These are phyloP conservation scores for Collybia sordida DNA, from an alignment of 768 basidiomycete genomes.

Conservation along the genomic window DNA sequence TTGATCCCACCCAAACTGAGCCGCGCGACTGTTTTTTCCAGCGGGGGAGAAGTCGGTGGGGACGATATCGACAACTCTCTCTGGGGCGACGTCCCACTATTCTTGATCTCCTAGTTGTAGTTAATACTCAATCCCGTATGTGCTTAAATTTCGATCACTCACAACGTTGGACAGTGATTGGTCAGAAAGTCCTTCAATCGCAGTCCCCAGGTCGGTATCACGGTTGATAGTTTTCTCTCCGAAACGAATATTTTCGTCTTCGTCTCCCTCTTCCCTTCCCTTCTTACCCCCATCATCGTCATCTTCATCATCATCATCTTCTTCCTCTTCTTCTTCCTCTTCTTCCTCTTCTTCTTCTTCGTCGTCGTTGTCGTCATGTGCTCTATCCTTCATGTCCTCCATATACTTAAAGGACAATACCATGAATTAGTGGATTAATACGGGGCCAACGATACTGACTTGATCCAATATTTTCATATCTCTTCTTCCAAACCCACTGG, in stretches of 20 bases:
- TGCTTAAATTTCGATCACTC: no score
- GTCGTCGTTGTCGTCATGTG: constrained; percentile 19
- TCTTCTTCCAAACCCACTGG: constrained; percentile 88
- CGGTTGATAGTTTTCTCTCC: constrained; percentile 15
- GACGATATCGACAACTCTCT: constrained; percentile 43
- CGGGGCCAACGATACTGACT: constrained; percentile 46
- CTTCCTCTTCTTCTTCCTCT: constrained; percentile 37
- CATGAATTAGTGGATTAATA: constrained; percentile 17
- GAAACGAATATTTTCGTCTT: constrained; percentile 7
- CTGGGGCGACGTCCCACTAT: constrained; percentile 9
- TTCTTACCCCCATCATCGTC: constrained; percentile 27
- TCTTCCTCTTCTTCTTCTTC: constrained; percentile 25
- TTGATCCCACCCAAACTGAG: constrained; percentile 49
- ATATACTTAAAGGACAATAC: constrained; percentile 54
- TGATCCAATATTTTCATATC: constrained; percentile 83
- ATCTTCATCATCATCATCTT: constrained; percentile 37
- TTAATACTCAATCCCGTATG: neutral
- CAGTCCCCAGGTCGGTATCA: constrained; percentile 9
- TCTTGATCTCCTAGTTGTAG: neutral
- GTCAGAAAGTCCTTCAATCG: neutral
- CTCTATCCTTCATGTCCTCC: constrained; percentile 46
- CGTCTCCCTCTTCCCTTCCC: constrained; percentile 29
- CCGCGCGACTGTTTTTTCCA: constrained; percentile 40
- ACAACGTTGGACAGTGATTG: no score
- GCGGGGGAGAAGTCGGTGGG: constrained; percentile 45